Conservation (phyloP, 306 rosid genomes). For the Spatholobus suberectus region DNA sequence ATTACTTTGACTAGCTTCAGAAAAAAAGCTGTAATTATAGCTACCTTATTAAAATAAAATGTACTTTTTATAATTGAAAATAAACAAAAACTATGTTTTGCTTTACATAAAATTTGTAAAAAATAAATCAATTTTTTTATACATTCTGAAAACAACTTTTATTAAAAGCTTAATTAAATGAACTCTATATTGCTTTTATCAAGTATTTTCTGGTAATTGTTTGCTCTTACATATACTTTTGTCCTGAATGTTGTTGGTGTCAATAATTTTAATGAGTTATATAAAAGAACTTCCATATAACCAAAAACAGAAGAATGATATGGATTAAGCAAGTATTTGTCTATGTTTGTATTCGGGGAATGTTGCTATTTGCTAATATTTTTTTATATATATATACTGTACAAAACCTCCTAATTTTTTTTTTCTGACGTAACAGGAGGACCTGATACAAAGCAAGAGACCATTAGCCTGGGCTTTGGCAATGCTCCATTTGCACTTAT, state of each 20-base stretch:
- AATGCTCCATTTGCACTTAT: constrained; percentile 83
- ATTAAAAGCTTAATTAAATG: background rate
- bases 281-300: background rate
- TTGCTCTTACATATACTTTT: background rate
- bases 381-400: background rate
- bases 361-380: background rate
- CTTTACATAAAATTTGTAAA: no score
- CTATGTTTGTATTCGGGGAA: background rate
- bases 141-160: background rate
- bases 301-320: background rate
- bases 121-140: background rate
- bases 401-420: constrained; percentile 15
- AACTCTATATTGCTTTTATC: background rate
- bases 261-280: background rate
- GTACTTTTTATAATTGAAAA: no score
- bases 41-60: background rate
- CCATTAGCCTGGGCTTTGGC: constrained; percentile 62
- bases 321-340: constrained; percentile 8
- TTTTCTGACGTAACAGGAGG: constrained; percentile 51
- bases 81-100: no score
- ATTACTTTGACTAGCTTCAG: background rate
- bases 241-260: background rate
- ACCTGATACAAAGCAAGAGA: constrained; percentile 56
- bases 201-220: constrained; percentile 8
- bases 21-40: background rate